phyloP scores from a whole-genome alignment of 2,329 filamentous ascomycete genomes.

The Paramyrothecium roridum region DNA sequence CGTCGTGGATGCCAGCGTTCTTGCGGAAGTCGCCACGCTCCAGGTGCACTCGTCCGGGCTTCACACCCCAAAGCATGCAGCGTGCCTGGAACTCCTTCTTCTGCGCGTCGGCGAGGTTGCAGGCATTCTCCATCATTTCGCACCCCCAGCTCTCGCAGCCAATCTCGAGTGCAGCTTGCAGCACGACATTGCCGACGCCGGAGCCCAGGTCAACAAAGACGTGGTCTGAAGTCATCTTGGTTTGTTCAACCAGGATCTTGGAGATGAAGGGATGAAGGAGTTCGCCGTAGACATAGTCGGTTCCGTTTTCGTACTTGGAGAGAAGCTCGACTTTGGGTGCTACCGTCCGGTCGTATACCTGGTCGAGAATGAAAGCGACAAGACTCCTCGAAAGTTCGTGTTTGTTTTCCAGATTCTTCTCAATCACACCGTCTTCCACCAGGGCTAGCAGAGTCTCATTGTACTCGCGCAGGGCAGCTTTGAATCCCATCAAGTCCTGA shows the following conservation, averaged over 20 bases:
- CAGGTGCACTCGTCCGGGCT: slow-evolving; percentile 74
- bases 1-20: slow-evolving; percentile 65
- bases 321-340: slow-evolving; percentile 83
- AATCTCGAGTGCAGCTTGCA: slow-evolving; percentile 89
- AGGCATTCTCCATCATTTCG: slow-evolving; percentile 92
- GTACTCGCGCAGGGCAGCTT: slow-evolving; percentile 69
- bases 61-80: slow-evolving; percentile 84
- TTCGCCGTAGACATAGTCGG: slow-evolving; percentile 93
- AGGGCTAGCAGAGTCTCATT: slow-evolving; percentile 67
- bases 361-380: slow-evolving; percentile 76
- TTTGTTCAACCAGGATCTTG: slow-evolving; percentile 73
- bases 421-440: slow-evolving; percentile 68
- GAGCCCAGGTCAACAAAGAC: slow-evolving; percentile 94
- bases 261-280: slow-evolving; percentile 81
- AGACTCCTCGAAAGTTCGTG: slow-evolving; percentile 69
- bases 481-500: slow-evolving; percentile 65
- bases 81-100: slow-evolving; percentile 80
- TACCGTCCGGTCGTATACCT: slow-evolving; percentile 90
- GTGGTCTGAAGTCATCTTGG: slow-evolving; percentile 74
- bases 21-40: slow-evolving; percentile 81
- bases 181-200: slow-evolving; percentile 90
- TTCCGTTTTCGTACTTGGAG: slow-evolving; percentile 82
- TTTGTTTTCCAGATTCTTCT: slow-evolving; percentile 65
- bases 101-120: slow-evolving; percentile 76
- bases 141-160: slow-evolving; percentile 96